Evolutionary conservation across 2,329 filamentous ascomycete genomes (phyloP).

Genomic region (Botrytis galanthina): DNA sequence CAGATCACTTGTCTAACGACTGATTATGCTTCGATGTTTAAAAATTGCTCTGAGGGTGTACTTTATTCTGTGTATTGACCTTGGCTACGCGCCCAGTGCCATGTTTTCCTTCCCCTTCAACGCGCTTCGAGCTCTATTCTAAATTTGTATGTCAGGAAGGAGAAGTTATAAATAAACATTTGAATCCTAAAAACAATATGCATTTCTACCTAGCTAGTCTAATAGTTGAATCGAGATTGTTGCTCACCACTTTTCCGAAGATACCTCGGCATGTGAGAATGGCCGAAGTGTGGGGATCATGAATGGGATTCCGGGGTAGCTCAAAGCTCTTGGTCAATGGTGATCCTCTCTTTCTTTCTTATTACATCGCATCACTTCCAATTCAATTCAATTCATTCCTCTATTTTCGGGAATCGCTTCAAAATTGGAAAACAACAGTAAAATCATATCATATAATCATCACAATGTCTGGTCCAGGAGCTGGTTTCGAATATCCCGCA

Average conservation of each 20-base stretch:
- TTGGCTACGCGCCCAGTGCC: background rate
- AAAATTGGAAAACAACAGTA: background rate
- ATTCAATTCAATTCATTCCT: constrained; percentile 5
- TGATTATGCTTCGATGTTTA: background rate
- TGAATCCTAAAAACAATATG: background rate
- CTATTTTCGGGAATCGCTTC: background rate
- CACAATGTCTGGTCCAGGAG: constrained; percentile 45
- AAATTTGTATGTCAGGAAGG: background rate
- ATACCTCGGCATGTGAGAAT: constrained; percentile 16
- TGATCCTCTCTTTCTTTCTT: background rate
- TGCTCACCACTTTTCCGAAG: background rate
- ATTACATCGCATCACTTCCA: background rate
- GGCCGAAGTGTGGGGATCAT: constrained; percentile 17
- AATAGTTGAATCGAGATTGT: background rate
- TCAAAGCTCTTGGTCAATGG: constrained; percentile 36
- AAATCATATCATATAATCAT: background rate
- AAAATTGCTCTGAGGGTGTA: background rate
- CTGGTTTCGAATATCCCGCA: constrained; percentile 76
- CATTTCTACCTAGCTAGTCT: background rate
- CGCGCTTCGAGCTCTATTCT: background rate
- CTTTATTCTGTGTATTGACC: background rate
- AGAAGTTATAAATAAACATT: background rate
- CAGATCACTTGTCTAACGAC: background rate
- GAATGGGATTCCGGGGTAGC: constrained; percentile 18
- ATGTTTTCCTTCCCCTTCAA: background rate